These are phyloP conservation scores for Paracamarosporium sp. DNA, from an alignment of 2,329 filamentous ascomycete genomes.

Conservation along the genomic window DNA sequence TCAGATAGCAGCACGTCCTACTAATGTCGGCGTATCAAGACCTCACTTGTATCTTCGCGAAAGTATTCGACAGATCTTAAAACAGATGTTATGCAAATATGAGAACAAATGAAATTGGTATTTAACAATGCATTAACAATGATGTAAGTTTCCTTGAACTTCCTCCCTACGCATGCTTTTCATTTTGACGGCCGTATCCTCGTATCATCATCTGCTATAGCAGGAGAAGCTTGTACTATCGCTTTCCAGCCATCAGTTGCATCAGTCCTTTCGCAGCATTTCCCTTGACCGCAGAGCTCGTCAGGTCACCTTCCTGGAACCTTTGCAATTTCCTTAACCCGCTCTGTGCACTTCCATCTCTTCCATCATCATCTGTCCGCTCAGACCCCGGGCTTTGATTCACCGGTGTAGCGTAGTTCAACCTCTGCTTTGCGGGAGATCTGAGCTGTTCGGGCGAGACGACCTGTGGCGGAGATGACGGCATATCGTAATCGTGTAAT, in stretches of 20 bases:
- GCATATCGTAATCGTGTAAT: constrained; percentile 32
- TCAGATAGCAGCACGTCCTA: no score
- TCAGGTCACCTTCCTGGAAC: constrained; percentile 45
- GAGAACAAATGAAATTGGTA: background rate
- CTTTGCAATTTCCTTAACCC: constrained; percentile 34
- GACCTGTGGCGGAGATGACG: constrained; percentile 40
- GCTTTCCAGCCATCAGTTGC: constrained; percentile 49
- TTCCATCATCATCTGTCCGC: constrained; percentile 16
- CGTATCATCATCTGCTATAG: background rate
- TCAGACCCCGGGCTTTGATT: constrained; percentile 19
- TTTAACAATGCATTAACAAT: background rate
- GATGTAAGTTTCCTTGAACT: background rate
- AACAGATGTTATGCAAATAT: background rate
- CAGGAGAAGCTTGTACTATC: constrained; percentile 15
- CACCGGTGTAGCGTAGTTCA: constrained; percentile 20
- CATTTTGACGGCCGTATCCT: background rate
- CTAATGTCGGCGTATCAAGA: no score
- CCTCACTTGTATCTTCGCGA: no score
- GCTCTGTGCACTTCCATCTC: constrained; percentile 26
- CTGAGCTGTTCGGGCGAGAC: constrained; percentile 28
- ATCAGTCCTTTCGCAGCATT: constrained; percentile 62
- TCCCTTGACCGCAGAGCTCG: constrained; percentile 57
- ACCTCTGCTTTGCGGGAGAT: constrained; percentile 21
- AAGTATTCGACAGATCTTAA: background rate
- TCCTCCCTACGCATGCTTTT: background rate